Base-by-base conservation (phyloP, 805 yeast species). In the Brettanomyces anomalus region DNA sequence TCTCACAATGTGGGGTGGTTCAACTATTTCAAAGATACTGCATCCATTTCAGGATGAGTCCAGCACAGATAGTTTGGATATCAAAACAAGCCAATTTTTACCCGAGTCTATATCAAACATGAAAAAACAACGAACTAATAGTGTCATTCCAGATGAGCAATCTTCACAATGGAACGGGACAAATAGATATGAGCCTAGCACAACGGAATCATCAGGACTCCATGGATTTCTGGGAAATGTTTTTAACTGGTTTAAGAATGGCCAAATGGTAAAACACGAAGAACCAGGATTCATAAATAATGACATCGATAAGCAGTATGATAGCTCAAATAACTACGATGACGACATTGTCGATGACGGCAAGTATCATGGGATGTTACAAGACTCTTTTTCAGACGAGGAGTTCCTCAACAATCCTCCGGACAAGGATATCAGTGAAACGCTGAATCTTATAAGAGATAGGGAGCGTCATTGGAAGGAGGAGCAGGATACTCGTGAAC, bases 151-250 rank as follows among this genome's bases (percentile, higher is more conserved):
- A 11, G 28, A 24, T 24, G 28, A 24, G 10, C 28, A 7, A 7
- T 24, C 28, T 24, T 24, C 28, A 24, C 28, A 24, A 24, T 24
- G 28, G 28, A 24, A 7, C 28, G 10, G 10, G 10, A 24, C 6
- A 7, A 24, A 11, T 7, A 11, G 6, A 24, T 24, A 32, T 32
- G 18, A n/a, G 34, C 18, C 18, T 3, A 32, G 8, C 6, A 32
- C 7, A n/a, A 32, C 34, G n/a, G 34, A 16, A 32, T 26, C 34
- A 14, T 32, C 18, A 7, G 40, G 40, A 37, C 26, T 37, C 14
- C 40, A 37, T 37, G 21, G 40, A n/a, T 13, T 37, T 13, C 34
- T 37, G 5, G 40, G 40, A 16, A 19, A 19, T n/a, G 40, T 26
- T 14, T 37, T 18, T 16, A 14, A 17, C 13, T 37, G 40, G 40